A percentile compares a stretch with the other conserved stretches of the same genome.
phyloP scores from a whole-genome alignment of 352 stramenopile genomes.

The Pythium diclinum region DNA sequence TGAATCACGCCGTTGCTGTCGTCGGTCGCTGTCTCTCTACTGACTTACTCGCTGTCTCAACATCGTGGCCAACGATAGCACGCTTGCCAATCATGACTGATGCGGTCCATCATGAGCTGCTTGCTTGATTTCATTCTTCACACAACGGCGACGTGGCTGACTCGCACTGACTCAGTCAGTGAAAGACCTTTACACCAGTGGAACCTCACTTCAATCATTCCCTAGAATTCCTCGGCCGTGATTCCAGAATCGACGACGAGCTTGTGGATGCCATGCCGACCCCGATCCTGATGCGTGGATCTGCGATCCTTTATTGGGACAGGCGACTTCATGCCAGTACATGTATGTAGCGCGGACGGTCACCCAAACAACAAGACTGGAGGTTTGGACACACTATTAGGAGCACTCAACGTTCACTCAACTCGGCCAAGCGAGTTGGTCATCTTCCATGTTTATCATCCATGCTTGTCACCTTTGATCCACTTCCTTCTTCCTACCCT shows the following conservation, averaged over 20 bases:
- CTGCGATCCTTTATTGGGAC: too few species aligned
- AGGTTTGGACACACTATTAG: too few species aligned
- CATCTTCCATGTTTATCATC: background rate
- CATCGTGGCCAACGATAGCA: background rate
- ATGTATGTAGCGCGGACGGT: too few species aligned
- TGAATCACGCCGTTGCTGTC: too few species aligned
- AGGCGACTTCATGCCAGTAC: too few species aligned
- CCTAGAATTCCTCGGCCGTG: too few species aligned
- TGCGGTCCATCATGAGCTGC: background rate
- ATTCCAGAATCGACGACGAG: too few species aligned
- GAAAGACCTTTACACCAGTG: background rate
- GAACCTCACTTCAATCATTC: too few species aligned
- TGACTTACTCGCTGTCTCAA: background rate
- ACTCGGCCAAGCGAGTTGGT: background rate
- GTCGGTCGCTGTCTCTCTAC: background rate
- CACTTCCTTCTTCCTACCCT: background rate
- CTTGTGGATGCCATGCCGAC: too few species aligned
- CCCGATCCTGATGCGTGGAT: too few species aligned
- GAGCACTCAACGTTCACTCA: background rate
- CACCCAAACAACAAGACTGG: too few species aligned
- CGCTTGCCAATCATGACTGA: background rate
- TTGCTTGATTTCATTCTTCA: background rate
- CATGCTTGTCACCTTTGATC: background rate
- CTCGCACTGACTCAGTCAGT: background rate
- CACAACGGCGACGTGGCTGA: too few species aligned